A percentile compares a stretch with the other conserved stretches of the same genome.
These are phyloP conservation scores for Diatrype stigma DNA, from an alignment of 2,329 filamentous ascomycete genomes.

Conservation along the genomic window DNA sequence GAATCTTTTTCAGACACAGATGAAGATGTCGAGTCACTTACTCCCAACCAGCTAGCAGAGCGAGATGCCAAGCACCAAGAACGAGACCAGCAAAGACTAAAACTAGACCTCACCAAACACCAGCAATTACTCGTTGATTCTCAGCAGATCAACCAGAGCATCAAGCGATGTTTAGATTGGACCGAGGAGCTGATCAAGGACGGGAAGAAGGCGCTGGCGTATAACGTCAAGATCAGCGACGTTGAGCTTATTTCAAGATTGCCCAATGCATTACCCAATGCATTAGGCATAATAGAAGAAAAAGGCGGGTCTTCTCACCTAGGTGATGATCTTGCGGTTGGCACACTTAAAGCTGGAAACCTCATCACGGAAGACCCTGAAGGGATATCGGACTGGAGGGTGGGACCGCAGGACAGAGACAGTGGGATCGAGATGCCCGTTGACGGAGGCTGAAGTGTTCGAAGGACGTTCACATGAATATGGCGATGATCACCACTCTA, in stretches of 20 bases:
- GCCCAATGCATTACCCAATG: constrained; percentile 69
- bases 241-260: constrained; percentile 67
- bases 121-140: constrained; percentile 84
- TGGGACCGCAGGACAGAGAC: constrained; percentile 43
- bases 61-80: constrained; percentile 53
- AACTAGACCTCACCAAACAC: constrained; percentile 81
- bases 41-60: constrained; percentile 36
- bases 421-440: constrained; percentile 47
- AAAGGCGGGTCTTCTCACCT: constrained; percentile 22
- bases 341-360: constrained; percentile 15
- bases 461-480: not conserved
- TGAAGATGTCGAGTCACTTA: constrained; percentile 33
- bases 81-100: constrained; percentile 77
- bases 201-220: constrained; percentile 80
- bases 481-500: not conserved
- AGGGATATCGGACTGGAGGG: constrained; percentile 19
- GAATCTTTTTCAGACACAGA: constrained; percentile 44
- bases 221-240: constrained; percentile 74
- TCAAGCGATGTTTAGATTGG: constrained; percentile 84
- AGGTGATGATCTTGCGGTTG: constrained; percentile 22
- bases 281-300: constrained; percentile 58
- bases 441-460: constrained; percentile 29
- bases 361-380: constrained; percentile 12
- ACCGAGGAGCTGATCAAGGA: constrained; percentile 89
- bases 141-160: constrained; percentile 91